Base-by-base conservation (phyloP, 495 filamentous ascomycete genomes). In the Chlorociboria aeruginascens region DNA sequence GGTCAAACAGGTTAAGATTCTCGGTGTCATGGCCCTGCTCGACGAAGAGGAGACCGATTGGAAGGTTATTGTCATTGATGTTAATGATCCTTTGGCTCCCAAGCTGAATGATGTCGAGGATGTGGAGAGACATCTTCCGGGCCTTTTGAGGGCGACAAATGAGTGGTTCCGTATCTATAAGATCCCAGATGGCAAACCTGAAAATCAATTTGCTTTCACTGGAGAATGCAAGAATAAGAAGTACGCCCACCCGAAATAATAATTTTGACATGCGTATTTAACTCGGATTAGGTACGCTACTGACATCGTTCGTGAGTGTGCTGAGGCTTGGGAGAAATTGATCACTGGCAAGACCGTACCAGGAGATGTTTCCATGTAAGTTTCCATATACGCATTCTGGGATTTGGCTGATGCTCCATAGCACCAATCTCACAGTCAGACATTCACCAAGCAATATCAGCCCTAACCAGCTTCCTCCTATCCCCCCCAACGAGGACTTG, bases 151-250 rank as follows among this genome's bases (percentile, higher is more conserved):
- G 54, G 93, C 93, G 62, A 97, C 92, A 64, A 99, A 99, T 65
- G 93, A 99, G 78, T 99, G 93, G 93, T 99, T 99, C 86, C 86
- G 93, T 68, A 97, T 99, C 78, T 99, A 99, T 82, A 97, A 97
- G 78, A 97, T 99, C 71, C 93, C 93, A 61, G 93, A 99, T 63
- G 93, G 93, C 76, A 99, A 97, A 88, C 89, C 89, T 59, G 92
- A 97, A 82, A 99, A 99, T 79, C 92, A 97, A 74, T 97, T 99
- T 62, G 93, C 93, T 58, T 99, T 99, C 79, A 94, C 88, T 45
- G 93, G 93, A 70, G 93, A 99, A 77, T 97, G 93, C 85, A 99
- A 99, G 81, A 99, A 99, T 81, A 93, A 89, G 79, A 86, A 87
- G 85, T 88, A 55, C 52, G 20, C 7, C 38, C n/a, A n/a, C n/a